Conservation (phyloP, 768 basidiomycete genomes). For the Amanita pallidorosea region DNA sequence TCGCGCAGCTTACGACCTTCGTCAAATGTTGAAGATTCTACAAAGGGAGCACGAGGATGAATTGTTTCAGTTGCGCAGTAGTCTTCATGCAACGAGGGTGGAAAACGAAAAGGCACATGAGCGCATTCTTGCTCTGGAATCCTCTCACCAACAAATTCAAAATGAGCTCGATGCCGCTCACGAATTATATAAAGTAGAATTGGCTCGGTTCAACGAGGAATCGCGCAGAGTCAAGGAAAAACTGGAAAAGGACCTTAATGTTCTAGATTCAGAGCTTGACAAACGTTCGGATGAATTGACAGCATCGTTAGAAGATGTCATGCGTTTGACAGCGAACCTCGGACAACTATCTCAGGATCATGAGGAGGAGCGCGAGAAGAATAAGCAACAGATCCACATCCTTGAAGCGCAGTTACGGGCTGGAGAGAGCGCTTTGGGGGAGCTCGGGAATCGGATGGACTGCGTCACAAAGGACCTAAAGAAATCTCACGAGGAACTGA, state of each 20-base stretch:
- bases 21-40: neutral
- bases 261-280: constrained; percentile 24
- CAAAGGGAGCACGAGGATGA: constrained; percentile 11
- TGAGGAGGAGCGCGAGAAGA: constrained; percentile 10
- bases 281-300: constrained; percentile 26
- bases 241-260: constrained; percentile 23
- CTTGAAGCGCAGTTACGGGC: constrained; percentile 15
- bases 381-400: constrained; percentile 18
- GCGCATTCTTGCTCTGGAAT: neutral
- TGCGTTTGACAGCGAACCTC: constrained; percentile 16
- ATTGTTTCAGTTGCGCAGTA: constrained; percentile 12
- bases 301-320: constrained; percentile 24
- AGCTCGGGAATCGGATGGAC: constrained; percentile 25
- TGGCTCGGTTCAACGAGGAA: neutral
- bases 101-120: constrained; percentile 4
- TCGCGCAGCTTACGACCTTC: neutral
- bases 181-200: constrained; percentile 1
- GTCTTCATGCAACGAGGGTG: constrained; percentile 10
- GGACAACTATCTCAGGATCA: constrained; percentile 16
- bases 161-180: constrained; percentile 14
- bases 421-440: constrained; percentile 21
- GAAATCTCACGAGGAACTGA: constrained; percentile 23
- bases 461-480: constrained; percentile 29
- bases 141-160: neutral
- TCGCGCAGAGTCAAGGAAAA: constrained; percentile 5